Conservation (phyloP, 2,329 filamentous ascomycete genomes). For the Aspergillus arachidicola region DNA sequence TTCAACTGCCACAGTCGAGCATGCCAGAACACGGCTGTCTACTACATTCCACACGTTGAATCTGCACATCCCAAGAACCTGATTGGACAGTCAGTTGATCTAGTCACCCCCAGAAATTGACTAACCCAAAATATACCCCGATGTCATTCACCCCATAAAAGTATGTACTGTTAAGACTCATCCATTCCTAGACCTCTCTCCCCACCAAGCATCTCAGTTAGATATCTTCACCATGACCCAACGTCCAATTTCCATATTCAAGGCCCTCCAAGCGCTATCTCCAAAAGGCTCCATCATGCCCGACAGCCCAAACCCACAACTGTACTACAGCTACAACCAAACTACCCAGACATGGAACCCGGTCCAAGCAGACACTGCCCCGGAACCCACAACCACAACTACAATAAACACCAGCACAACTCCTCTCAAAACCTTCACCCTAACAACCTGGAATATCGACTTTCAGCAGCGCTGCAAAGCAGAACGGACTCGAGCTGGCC, state of each 20-base stretch:
- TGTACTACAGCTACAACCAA: slow-evolving; percentile 11
- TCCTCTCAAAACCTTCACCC: slow-evolving; percentile 23
- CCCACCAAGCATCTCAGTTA: not conserved
- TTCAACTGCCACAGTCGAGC: no score
- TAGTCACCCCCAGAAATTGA: not conserved
- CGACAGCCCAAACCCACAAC: slow-evolving; percentile 4
- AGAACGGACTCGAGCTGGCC: slow-evolving; percentile 46
- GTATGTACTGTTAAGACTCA: not conserved
- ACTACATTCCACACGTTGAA: not conserved
- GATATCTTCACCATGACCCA: not conserved
- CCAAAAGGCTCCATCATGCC: not conserved
- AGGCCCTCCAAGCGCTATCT: not conserved
- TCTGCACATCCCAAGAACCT: not conserved
- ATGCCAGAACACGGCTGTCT: no score
- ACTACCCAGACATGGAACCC: slow-evolving; percentile 2
- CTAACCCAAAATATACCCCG: not conserved
- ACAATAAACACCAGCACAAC: no score
- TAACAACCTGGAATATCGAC: slow-evolving; percentile 56
- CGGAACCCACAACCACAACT: not conserved
- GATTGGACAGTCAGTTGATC: not conserved
- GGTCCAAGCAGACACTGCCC: not conserved
- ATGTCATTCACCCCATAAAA: not conserved
- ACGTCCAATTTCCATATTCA: not conserved
- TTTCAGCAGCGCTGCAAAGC: slow-evolving; percentile 42
- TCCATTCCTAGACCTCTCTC: not conserved